Evolutionary conservation across 441 rosid genomes (phyloP).

Genomic region (Brassica hybrid): DNA sequence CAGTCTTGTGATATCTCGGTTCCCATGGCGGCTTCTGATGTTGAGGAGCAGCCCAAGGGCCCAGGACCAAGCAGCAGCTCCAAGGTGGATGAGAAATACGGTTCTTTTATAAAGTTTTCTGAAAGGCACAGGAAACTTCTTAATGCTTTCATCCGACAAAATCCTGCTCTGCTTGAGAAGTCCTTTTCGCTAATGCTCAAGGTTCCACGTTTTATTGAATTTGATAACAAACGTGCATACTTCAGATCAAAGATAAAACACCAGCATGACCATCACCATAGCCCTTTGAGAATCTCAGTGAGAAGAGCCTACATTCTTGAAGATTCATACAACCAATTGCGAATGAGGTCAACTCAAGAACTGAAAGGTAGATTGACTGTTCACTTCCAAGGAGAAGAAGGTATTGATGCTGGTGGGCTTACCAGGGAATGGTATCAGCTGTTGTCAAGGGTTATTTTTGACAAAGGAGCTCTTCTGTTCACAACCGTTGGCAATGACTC

Average conservation of each 20-base stretch:
- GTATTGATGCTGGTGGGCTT: conserved; percentile 98
- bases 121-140: conserved; percentile 92
- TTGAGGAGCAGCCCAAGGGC: conserved; percentile 65
- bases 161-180: conserved; percentile 93
- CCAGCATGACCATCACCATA: conserved; percentile 90
- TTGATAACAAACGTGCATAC: conserved; percentile 91
- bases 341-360: conserved; percentile 82
- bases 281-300: conserved; percentile 90
- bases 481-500: conserved; percentile 98
- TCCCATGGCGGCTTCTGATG: conserved; percentile 56
- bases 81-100: conserved; percentile 82
- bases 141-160: conserved; percentile 92
- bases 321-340: conserved; percentile 95
- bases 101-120: conserved; percentile 83
- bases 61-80: conserved; percentile 47
- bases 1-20: conserved; percentile 69
- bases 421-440: conserved; percentile 99
- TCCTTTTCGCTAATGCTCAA: conserved; percentile 93
- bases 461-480: conserved; percentile 93
- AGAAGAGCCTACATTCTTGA: conserved; percentile 97
- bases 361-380: conserved; percentile 93
- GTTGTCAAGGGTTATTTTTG: conserved; percentile 93
- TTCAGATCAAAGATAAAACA: conserved; percentile 95
- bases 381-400: conserved; percentile 97
- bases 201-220: conserved; percentile 94